phyloP scores from a whole-genome alignment of 805 yeast genomes.

The Ogataea chonburiensis region DNA sequence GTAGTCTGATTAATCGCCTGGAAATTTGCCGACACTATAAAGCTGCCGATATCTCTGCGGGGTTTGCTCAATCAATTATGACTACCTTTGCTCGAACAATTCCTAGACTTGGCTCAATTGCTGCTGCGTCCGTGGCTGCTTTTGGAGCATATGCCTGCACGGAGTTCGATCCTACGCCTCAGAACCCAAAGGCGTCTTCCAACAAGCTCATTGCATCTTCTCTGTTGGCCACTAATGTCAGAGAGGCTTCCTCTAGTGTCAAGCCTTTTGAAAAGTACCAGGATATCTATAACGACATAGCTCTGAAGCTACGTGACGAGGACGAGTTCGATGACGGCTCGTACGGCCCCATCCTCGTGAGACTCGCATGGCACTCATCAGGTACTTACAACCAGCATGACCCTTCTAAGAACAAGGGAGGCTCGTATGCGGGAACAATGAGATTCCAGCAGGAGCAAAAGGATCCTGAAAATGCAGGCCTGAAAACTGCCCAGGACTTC shows the following conservation, averaged over 20 bases:
- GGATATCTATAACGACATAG: constrained; percentile 72
- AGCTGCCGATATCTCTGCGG: no score
- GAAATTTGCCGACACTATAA: no score
- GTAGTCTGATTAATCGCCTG: no score
- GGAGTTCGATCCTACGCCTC: constrained; percentile 14
- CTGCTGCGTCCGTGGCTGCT: constrained; percentile 19
- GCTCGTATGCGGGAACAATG: constrained; percentile 58
- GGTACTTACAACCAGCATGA: constrained; percentile 45
- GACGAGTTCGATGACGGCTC: constrained; percentile 64
- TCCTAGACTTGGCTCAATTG: constrained; percentile 1
- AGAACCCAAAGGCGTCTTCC: constrained; percentile 6
- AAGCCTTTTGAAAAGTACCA: constrained; percentile 55
- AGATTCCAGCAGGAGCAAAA: constrained; percentile 47
- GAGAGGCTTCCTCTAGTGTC: constrained; percentile 33
- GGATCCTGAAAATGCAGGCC: constrained; percentile 52
- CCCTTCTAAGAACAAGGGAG: constrained; percentile 41
- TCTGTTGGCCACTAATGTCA: constrained; percentile 32
- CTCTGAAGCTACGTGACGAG: constrained; percentile 51
- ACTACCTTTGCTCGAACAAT: constrained; percentile 6
- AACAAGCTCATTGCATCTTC: constrained; percentile 34
- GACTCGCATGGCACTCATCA: constrained; percentile 51
- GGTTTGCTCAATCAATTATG: constrained; percentile 2
- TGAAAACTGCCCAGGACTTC: constrained; percentile 53
- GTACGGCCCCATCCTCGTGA: constrained; percentile 45
- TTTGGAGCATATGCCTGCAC: constrained; percentile 30